Conservation (phyloP, 73 alveolate species). For the Symbiodinium natans region DNA sequence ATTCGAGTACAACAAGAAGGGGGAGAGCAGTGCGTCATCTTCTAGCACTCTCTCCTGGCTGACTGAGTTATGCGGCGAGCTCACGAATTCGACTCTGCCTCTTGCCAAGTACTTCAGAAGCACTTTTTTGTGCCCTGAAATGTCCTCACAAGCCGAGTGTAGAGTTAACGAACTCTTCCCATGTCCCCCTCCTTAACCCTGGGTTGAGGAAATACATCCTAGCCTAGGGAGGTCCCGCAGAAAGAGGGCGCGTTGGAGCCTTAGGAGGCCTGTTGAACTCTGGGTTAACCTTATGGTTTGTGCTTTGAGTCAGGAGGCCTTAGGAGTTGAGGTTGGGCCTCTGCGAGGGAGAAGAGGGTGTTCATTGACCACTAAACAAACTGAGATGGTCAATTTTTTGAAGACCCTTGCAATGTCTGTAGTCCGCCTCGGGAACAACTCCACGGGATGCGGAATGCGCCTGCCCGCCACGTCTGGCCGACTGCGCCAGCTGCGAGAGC, state of each 20-base stretch:
- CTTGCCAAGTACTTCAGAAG: background rate
- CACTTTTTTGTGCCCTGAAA: background rate
- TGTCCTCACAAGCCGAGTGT: background rate
- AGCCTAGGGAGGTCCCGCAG: constrained; percentile 25
- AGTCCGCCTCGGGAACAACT: constrained; percentile 26
- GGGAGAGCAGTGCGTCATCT: background rate
- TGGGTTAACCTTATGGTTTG: constrained; percentile 43
- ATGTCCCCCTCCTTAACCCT: background rate
- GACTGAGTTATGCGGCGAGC: background rate
- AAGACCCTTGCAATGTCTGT: background rate
- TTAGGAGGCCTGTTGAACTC: background rate
- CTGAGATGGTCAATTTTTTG: background rate
- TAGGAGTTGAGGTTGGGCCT: background rate
- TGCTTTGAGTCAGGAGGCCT: constrained; percentile 4
- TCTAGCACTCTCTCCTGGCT: background rate
- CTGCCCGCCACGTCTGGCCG: constrained; percentile 35
- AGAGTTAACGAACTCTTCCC: background rate
- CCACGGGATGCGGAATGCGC: background rate
- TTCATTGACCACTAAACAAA: background rate
- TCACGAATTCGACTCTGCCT: background rate
- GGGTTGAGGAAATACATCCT: background rate
- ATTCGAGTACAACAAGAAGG: background rate
- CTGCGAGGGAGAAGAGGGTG: background rate
- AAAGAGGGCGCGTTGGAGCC: background rate
- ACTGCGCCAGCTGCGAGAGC: constrained; percentile 31